Percentiles rank a stretch among this genome's conserved stretches.
phyloP scores from a whole-genome alignment of 257 asterid genomes.

The Solanum phureja region DNA sequence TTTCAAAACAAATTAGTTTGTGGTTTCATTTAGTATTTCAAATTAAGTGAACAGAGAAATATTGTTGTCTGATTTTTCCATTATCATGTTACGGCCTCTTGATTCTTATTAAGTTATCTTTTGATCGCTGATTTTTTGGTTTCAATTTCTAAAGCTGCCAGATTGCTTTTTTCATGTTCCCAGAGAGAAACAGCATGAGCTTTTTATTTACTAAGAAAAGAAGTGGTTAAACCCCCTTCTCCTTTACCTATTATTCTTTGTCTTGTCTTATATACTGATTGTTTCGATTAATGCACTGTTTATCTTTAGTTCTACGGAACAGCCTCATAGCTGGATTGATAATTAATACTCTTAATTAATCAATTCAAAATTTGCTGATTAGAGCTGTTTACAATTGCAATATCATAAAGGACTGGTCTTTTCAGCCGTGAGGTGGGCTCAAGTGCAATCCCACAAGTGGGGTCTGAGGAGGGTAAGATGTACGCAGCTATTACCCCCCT shows the following conservation, averaged over 20 bases:
- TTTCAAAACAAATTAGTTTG: background rate
- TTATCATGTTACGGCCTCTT: background rate
- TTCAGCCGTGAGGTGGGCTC: background rate
- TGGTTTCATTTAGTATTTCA: background rate
- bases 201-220: background rate
- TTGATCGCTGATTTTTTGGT: background rate
- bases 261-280: background rate
- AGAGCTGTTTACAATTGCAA: background rate
- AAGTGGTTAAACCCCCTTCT: background rate
- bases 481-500: background rate
- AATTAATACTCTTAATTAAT: background rate
- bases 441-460: background rate
- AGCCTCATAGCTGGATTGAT: background rate
- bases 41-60: background rate
- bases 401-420: background rate
- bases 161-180: background rate
- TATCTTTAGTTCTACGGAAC: background rate
- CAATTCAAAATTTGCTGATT: background rate
- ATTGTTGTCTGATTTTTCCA: background rate
- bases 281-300: no score
- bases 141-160: background rate
- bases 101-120: no score
- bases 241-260: background rate
- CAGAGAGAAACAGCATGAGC: background rate
- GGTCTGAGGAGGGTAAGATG: background rate